Percentiles rank a stretch among this genome's conserved stretches.
These are phyloP conservation scores for Colletotrichum acutatum DNA, from an alignment of 2,329 filamentous ascomycete genomes.

Conservation along the genomic window DNA sequence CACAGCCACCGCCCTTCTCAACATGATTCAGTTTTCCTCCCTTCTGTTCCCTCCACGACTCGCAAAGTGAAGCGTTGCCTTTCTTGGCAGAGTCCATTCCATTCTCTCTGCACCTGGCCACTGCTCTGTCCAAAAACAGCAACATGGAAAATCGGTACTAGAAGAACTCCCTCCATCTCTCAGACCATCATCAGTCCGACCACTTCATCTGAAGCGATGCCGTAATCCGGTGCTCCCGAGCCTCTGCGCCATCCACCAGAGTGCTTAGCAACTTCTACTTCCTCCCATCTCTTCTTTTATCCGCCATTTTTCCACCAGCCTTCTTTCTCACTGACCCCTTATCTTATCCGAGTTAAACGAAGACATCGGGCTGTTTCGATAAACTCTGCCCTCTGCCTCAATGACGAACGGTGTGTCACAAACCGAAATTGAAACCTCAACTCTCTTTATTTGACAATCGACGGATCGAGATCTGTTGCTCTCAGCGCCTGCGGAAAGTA, in stretches of 20 bases:
- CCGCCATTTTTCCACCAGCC: background rate
- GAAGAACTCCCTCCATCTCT: background rate
- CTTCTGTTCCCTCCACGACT: background rate
- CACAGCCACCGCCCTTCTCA: background rate
- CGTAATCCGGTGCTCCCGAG: constrained; percentile 1
- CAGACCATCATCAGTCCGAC: constrained; percentile 12
- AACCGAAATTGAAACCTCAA: background rate
- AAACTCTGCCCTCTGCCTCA: background rate
- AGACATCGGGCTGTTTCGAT: no score
- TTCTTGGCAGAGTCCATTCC: background rate
- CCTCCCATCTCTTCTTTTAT: background rate
- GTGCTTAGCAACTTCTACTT: background rate
- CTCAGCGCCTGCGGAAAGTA: background rate
- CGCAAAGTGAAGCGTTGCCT: background rate
- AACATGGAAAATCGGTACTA: background rate
- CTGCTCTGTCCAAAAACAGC: background rate
- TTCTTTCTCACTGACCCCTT: background rate
- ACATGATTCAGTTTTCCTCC: background rate
- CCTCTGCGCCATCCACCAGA: background rate
- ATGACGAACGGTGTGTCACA: background rate
- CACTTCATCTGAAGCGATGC: constrained; percentile 16
- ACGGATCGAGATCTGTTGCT: background rate
- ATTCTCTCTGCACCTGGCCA: background rate
- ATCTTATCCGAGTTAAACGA: background rate
- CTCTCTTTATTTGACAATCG: background rate